Evolutionary conservation across 116 monocot species (phyloP), one percentile per base, ranked within the genome.

Genomic region (Phalaenopsis hybrid): DNA sequence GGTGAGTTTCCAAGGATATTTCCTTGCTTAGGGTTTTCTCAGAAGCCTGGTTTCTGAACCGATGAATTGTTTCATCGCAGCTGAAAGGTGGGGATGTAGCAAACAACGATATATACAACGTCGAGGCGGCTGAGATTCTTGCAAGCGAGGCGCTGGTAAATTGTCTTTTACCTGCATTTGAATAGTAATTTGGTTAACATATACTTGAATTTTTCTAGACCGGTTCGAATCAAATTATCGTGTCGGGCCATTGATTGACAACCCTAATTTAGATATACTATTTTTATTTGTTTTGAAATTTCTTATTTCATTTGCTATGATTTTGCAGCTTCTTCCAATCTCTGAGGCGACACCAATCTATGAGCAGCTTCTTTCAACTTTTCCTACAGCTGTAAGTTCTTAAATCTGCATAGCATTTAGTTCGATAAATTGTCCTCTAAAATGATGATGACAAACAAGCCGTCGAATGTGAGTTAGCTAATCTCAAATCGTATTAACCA

Each of bases 91-190:
- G 31, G 3, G 67, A 81, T 65, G 65, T 52, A 21, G 74, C 25
- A 11, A 16, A 55, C 34, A 85, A 75, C 0, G 85, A 89, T 65
- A 89, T 89, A 3, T 92, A 92, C 88, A 90, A 94, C 33, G 89
- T 97, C 11, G 90, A 94, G 82, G 86, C 91, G 65, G 94, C 97
- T 9, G 94, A 97, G 78, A 90, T 89, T 46, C 89, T 97, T 18
- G 91, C 93, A 4, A 93, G 83, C 25, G 91, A 94, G 70, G 94
- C 97, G 8, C 91, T 85, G 86, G 96, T 92, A 68, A 87, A 1
- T 80, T 21, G 33, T 16, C 18, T 75, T 17, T 20, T 75, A 31
- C 31, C 31, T 31, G 31, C 31, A 31, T 31, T 31, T 31, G 31
- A 31, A 31, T 31, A 31, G 31, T 31, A 31, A 31, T 31, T 31